Base-by-base conservation (phyloP, 2,329 filamentous ascomycete species). In the Aureobasidium sp. region DNA sequence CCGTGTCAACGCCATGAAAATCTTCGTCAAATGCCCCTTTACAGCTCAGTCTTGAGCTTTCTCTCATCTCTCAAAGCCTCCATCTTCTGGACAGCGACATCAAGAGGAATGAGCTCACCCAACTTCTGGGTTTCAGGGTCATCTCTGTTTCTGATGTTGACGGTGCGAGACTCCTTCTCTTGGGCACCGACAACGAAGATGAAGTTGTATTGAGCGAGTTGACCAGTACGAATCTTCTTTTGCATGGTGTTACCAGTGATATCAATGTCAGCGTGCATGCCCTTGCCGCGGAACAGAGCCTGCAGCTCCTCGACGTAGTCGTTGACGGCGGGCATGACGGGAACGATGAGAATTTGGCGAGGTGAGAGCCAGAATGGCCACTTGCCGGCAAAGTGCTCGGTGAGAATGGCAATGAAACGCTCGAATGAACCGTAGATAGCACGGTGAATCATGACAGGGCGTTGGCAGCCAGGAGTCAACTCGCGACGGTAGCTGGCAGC, bases 301-400 rank as follows among this genome's bases (percentile, higher is more conserved):
- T 88, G 85, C 7, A 93, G 85, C 74, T 93, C 88, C 71, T 86
- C 80, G 66, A 89, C 89, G 73, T 94, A 92, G 71, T 87, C 85
- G 69, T 85, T 82, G 69, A 82, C 87, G 50, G 83, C 81, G 56
- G 87, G 86, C 76, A 89, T 89, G 64, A 91, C 88, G 9, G 89
- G 89, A 65, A 92, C 86, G 66, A 94, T 84, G 68, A 89, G 81
- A 66, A 94, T 84, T 75, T 94, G 90, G 57, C 90, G 84, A n/a
- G 89, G 90, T 68, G 86, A 90, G 65, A 94, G 78, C 90, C 90
- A 94, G 81, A 93, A 91, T 1, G 90, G 90, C 90, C 90, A 94
- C 78, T 92, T 92, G 69, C 90, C 90, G 61, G 82, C 89, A 72
- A 91, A 93, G 76, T 93, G 90, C 80, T 94, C 90, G 50, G 84